These are phyloP conservation scores for Rosa chinensis DNA, from an alignment of 306 rosid genomes.

Conservation along the genomic window DNA sequence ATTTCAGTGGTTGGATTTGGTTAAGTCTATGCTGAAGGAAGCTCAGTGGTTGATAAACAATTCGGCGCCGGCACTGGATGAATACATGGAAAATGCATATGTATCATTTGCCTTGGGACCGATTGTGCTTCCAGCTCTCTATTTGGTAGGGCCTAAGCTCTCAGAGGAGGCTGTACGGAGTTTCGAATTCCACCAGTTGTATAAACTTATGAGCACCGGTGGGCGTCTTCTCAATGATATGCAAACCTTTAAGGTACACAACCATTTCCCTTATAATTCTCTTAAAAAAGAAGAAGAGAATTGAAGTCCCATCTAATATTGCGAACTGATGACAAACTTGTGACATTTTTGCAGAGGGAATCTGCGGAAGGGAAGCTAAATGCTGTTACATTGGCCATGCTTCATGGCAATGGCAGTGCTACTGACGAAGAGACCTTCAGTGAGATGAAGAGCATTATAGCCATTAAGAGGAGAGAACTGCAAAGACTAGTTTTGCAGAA, in stretches of 20 bases:
- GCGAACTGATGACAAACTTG: conserved; percentile 10
- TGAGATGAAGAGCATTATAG: conserved; percentile 38
- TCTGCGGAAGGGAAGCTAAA: conserved; percentile 75
- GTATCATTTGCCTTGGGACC: conserved; percentile 75
- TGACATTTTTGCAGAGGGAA: conserved; percentile 62
- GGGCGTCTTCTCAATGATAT: conserved; percentile 84
- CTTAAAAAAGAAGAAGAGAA: not conserved
- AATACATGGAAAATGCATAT: conserved; percentile 66
- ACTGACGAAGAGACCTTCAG: conserved; percentile 44
- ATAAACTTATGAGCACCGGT: conserved; percentile 51
- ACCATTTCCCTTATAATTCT: not conserved
- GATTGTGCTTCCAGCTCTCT: conserved; percentile 73
- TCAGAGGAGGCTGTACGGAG: conserved; percentile 38
- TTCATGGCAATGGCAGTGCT: conserved; percentile 33
- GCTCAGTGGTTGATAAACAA: conserved; percentile 60
- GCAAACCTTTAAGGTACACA: conserved; percentile 52
- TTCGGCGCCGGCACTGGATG: conserved; percentile 56
- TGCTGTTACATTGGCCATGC: conserved; percentile 42
- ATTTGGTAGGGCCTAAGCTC: conserved; percentile 74
- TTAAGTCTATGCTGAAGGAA: conserved; percentile 69
- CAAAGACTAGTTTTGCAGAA: conserved; percentile 58
- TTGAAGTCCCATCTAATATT: not conserved
- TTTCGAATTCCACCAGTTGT: conserved; percentile 48
- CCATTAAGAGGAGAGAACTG: conserved; percentile 55
- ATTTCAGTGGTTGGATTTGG: conserved; percentile 73